A percentile compares a stretch with the other conserved stretches of the same genome.
These are phyloP conservation scores for Alternaria infectoria DNA, from an alignment of 2,329 filamentous ascomycete genomes.

Conservation along the genomic window DNA sequence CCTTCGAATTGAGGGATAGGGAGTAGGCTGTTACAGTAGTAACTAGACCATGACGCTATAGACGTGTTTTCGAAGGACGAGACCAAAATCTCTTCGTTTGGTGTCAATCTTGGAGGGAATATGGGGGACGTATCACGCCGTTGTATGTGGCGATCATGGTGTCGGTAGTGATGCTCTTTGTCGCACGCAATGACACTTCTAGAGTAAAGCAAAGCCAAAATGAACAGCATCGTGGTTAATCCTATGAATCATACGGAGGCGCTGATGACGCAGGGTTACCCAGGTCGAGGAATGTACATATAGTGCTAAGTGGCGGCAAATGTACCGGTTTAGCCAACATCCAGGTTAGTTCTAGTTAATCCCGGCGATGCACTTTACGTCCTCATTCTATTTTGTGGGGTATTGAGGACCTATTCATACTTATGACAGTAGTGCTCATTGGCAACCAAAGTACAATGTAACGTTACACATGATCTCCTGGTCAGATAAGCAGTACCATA, in stretches of 20 bases:
- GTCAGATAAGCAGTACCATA: neutral
- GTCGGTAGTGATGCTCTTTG: conserved; percentile 4
- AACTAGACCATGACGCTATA: conserved; percentile 44
- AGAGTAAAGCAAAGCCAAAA: neutral
- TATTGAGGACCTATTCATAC: neutral
- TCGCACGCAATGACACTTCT: neutral
- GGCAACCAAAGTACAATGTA: neutral
- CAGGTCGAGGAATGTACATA: neutral
- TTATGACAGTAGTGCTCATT: neutral
- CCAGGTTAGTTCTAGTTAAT: neutral
- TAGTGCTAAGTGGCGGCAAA: neutral
- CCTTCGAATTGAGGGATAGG: too few relatives aligned
- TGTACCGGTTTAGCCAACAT: neutral
- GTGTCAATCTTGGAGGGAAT: conserved; percentile 40
- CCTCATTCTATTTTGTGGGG: neutral
- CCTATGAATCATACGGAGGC: neutral
- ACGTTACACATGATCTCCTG: neutral
- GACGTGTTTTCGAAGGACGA: conserved; percentile 49
- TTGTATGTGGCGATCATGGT: conserved; percentile 27
- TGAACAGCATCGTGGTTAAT: neutral
- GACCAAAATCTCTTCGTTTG: conserved; percentile 45
- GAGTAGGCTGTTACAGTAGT: conserved; percentile 39
- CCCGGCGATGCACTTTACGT: neutral
- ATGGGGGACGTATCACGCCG: conserved; percentile 25
- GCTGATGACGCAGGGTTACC: neutral